A percentile compares a stretch with the other conserved stretches of the same genome.
Conservation (phyloP, 352 stramenopile genomes). For the Globisporangium yorkense region DNA sequence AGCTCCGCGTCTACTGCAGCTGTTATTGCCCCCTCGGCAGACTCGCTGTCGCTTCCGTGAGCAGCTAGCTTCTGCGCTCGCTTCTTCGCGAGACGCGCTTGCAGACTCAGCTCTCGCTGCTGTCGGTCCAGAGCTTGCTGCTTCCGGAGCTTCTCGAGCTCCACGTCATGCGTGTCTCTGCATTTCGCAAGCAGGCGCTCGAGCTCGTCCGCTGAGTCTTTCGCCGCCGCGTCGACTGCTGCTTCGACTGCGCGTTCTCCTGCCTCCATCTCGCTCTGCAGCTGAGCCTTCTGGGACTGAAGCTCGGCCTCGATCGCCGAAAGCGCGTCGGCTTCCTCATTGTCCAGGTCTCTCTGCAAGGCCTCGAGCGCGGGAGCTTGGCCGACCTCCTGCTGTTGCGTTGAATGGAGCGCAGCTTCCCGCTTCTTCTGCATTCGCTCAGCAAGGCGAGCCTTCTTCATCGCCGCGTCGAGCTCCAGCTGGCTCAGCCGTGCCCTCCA, state of each 20-base stretch:
- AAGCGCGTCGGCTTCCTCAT: constrained; percentile 27
- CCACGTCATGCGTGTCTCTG: constrained; percentile 22
- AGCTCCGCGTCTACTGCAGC: not conserved
- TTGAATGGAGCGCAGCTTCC: not conserved
- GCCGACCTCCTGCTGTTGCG: not conserved
- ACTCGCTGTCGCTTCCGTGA: not conserved
- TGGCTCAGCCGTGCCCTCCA: constrained; percentile 21
- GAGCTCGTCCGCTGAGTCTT: constrained; percentile 17
- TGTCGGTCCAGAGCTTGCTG: constrained; percentile 24
- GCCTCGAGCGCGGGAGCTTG: not conserved
- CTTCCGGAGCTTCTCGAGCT: constrained; percentile 23
- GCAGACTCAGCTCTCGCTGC: constrained; percentile 34
- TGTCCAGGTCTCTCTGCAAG: constrained; percentile 12
- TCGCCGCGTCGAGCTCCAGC: constrained; percentile 22
- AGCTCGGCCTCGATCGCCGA: constrained; percentile 23
- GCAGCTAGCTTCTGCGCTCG: constrained; percentile 6
- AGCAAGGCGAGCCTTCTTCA: constrained; percentile 22
- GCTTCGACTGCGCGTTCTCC: constrained; percentile 14
- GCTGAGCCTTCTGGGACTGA: constrained; percentile 9
- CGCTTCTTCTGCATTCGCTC: constrained; percentile 29
- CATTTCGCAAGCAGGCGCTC: constrained; percentile 29
- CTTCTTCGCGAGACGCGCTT: constrained; percentile 32
- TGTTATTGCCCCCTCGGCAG: not conserved
- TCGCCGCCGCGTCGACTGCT: constrained; percentile 9
- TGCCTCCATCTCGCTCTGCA: constrained; percentile 7